Conservation (phyloP, 2,329 filamentous ascomycete species). For the Sclerotinia minor region DNA sequence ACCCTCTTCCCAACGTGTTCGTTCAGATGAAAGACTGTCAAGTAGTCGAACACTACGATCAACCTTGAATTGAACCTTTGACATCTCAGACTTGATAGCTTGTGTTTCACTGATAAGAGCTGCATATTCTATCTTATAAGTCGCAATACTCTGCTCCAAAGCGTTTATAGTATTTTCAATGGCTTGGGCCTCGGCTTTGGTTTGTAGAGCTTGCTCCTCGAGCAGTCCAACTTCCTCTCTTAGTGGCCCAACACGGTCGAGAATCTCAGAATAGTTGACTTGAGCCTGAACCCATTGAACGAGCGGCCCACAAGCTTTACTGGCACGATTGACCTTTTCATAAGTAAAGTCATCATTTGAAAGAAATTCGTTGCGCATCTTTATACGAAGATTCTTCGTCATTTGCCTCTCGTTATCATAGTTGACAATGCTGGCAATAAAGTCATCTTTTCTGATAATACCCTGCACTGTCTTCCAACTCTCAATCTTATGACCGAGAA, state of each 20-base stretch:
- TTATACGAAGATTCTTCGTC: slow-evolving; percentile 76
- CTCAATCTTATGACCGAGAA: slow-evolving; percentile 85
- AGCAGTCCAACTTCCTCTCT: slow-evolving; percentile 85
- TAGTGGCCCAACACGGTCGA: slow-evolving; percentile 89
- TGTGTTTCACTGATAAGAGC: slow-evolving; percentile 95
- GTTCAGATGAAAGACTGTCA: slow-evolving; percentile 91
- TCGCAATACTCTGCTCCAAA: slow-evolving; percentile 87
- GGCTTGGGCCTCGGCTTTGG: slow-evolving; percentile 88
- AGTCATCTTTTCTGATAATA: slow-evolving; percentile 88
- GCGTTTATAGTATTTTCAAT: slow-evolving; percentile 83
- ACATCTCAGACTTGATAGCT: slow-evolving; percentile 96
- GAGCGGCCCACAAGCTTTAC: slow-evolving; percentile 92
- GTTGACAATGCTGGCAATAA: slow-evolving; percentile 95
- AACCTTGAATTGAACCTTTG: slow-evolving; percentile 94
- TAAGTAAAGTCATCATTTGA: slow-evolving; percentile 95
- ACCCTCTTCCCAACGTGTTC: slow-evolving; percentile 90
- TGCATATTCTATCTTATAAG: slow-evolving; percentile 95
- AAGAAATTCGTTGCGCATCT: slow-evolving; percentile 91
- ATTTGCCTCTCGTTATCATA: slow-evolving; percentile 96
- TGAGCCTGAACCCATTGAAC: slow-evolving; percentile 97
- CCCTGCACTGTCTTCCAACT: slow-evolving; percentile 91
- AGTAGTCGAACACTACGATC: slow-evolving; percentile 92
- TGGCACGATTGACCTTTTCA: slow-evolving; percentile 92
- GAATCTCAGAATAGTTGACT: slow-evolving; percentile 95
- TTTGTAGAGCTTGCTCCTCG: slow-evolving; percentile 85